These are phyloP conservation scores for Penicillium waksmanii DNA, from an alignment of 495 filamentous ascomycete genomes.

Conservation along the genomic window DNA sequence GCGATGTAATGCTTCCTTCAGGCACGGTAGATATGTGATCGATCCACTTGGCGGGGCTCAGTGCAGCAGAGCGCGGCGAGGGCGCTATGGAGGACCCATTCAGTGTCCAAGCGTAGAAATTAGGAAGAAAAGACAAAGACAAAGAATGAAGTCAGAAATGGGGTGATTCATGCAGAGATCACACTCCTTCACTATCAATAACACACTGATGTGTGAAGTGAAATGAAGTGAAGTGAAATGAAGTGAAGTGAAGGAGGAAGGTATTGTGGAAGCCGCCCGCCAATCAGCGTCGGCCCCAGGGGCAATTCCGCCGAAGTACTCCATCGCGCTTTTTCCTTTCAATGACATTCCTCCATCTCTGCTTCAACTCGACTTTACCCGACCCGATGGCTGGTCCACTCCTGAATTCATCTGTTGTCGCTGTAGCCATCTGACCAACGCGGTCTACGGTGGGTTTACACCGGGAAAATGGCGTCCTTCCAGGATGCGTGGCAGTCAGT, in stretches of 20 bases:
- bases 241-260: not conserved
- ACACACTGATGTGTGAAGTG: not conserved
- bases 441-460: constrained; percentile 50
- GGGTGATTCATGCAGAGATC: not conserved
- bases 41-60: constrained; percentile 30
- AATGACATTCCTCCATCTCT: constrained; percentile 17
- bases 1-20: constrained; percentile 8
- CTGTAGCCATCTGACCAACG: constrained; percentile 58
- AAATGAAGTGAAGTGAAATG: not conserved
- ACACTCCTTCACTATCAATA: not conserved
- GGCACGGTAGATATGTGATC: constrained; percentile 16
- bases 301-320: constrained; percentile 21
- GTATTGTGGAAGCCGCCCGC: not conserved
- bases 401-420: constrained; percentile 44
- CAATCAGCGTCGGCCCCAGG: constrained; percentile 3
- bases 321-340: constrained; percentile 20
- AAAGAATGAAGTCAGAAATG: not conserved
- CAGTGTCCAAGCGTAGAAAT: not conserved
- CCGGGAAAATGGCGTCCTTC: constrained; percentile 52
- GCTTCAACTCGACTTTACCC: constrained; percentile 10
- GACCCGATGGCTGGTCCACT: constrained; percentile 51
- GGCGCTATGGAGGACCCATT: not conserved
- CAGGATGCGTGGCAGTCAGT: constrained; percentile 57
- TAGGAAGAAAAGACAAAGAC: not conserved
- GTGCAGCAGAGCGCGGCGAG: constrained; percentile 10